phyloP scores from a whole-genome alignment of 2,329 filamentous ascomycete genomes.

The Aspergillus transmontanensis region DNA sequence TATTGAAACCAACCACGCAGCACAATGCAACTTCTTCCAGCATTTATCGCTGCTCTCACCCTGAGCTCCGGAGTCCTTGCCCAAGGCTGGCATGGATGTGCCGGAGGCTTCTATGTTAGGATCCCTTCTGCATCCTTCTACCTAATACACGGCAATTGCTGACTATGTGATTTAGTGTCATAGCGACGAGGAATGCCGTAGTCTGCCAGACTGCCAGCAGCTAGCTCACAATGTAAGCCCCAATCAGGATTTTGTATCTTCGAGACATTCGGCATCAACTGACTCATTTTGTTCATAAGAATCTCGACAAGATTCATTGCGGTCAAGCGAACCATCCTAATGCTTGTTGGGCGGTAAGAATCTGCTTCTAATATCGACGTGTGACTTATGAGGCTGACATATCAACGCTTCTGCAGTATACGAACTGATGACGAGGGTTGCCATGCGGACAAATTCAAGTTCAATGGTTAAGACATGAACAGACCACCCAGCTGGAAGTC shows the following conservation, averaged over 20 bases:
- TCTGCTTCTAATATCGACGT: background rate
- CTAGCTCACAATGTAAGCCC: background rate
- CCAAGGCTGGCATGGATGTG: background rate
- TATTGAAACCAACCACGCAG: background rate
- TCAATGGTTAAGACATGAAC: background rate
- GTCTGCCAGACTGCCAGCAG: background rate
- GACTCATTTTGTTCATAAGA: background rate
- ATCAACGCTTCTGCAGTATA: background rate
- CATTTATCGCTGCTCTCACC: background rate
- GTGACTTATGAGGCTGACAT: background rate
- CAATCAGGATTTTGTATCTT: accelerated
- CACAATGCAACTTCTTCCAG: background rate
- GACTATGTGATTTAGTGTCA: background rate
- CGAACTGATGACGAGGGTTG: background rate
- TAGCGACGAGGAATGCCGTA: background rate
- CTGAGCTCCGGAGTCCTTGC: background rate
- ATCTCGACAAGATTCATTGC: background rate
- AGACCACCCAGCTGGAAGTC: background rate
- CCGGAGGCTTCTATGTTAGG: background rate
- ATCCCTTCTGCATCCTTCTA: background rate
- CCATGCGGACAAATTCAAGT: background rate
- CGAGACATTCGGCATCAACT: background rate
- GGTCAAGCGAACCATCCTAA: background rate
- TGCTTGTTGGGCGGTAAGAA: background rate
- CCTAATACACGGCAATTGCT: background rate